These are phyloP conservation scores for Phytophthora ohioensis DNA, from an alignment of 352 stramenopile genomes.

Conservation along the genomic window DNA sequence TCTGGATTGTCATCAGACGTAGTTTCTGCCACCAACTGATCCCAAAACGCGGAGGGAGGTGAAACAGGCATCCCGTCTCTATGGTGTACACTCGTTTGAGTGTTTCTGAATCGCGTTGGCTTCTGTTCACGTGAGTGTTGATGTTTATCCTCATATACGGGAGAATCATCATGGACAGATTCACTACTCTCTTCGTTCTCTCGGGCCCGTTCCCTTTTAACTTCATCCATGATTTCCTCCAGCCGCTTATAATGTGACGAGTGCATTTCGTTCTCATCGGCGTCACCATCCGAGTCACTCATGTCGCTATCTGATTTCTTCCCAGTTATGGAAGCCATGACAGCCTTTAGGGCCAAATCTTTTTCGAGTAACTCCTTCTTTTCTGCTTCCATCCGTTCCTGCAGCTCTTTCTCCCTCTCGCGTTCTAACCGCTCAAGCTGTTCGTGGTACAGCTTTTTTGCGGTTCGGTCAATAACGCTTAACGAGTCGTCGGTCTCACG, in stretches of 20 bases:
- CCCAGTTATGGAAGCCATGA: slow-evolving; percentile 42
- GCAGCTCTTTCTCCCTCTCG: slow-evolving; percentile 30
- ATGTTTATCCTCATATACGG: background rate
- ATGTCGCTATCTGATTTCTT: slow-evolving; percentile 2
- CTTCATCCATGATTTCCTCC: slow-evolving; percentile 62
- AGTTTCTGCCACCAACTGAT: slow-evolving; percentile 34
- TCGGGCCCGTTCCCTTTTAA: slow-evolving; percentile 40
- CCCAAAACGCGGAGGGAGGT: slow-evolving; percentile 42
- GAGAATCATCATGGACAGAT: background rate
- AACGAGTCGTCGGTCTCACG: slow-evolving; percentile 75
- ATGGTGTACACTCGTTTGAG: background rate
- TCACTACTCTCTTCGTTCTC: slow-evolving; percentile 10
- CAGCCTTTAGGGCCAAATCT: slow-evolving; percentile 35
- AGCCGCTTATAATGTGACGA: slow-evolving; percentile 35
- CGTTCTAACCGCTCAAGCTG: slow-evolving; percentile 39
- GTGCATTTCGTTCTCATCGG: slow-evolving; percentile 8
- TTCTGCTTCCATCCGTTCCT: slow-evolving; percentile 32
- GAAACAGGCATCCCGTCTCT: slow-evolving; percentile 8
- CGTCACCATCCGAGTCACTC: slow-evolving; percentile 1
- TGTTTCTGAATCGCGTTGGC: background rate
- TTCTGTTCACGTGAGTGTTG: background rate
- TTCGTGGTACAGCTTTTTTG: slow-evolving; percentile 58
- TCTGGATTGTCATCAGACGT: background rate
- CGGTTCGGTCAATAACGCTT: slow-evolving; percentile 68
- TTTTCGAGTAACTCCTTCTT: slow-evolving; percentile 30